Conservation (phyloP, 495 filamentous ascomycete genomes). For the Symbiotaphrina buchneri region DNA sequence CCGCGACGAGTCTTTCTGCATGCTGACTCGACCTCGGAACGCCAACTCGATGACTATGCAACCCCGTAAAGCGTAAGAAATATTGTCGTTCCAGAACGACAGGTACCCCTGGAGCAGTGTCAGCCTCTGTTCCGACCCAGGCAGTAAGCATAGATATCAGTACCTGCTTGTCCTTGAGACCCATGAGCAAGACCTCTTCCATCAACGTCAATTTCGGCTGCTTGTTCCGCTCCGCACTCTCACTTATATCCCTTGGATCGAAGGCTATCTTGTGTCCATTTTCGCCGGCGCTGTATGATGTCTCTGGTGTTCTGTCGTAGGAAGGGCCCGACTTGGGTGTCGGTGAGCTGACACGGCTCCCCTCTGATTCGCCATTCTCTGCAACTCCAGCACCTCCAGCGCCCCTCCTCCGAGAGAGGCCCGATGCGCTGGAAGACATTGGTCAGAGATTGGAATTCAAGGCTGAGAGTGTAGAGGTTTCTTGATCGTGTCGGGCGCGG, state of each 20-base stretch:
- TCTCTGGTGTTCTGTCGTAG: conserved; percentile 55
- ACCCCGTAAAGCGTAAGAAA: conserved; percentile 88
- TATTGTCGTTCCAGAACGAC: conserved; percentile 99
- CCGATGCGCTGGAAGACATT: conserved; percentile 43
- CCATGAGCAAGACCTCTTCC: conserved; percentile 90
- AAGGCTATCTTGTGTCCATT: conserved; percentile 98
- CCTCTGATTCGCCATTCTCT: conserved; percentile 30
- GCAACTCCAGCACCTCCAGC: conserved; percentile 29
- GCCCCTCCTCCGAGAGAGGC: conserved; percentile 58
- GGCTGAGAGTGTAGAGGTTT: too few species aligned
- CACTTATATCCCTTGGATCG: conserved; percentile 90
- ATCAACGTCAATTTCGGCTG: conserved; percentile 96
- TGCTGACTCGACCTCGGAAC: conserved; percentile 87
- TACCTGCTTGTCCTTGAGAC: conserved; percentile 97
- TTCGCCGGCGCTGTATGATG: conserved; percentile 62
- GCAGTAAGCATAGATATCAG: not conserved
- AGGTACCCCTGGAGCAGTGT: conserved; percentile 53
- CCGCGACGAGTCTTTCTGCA: conserved; percentile 91
- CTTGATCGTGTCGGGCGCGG: too few species aligned
- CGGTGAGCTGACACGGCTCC: conserved; percentile 47
- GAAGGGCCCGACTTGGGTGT: conserved; percentile 32
- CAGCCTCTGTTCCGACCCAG: conserved; percentile 2
- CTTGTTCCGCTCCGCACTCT: conserved; percentile 89
- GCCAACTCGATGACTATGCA: conserved; percentile 97
- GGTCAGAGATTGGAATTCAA: too few species aligned